These are phyloP conservation scores for Colletotrichum lupini DNA, from an alignment of 2,329 filamentous ascomycete genomes.

Conservation along the genomic window DNA sequence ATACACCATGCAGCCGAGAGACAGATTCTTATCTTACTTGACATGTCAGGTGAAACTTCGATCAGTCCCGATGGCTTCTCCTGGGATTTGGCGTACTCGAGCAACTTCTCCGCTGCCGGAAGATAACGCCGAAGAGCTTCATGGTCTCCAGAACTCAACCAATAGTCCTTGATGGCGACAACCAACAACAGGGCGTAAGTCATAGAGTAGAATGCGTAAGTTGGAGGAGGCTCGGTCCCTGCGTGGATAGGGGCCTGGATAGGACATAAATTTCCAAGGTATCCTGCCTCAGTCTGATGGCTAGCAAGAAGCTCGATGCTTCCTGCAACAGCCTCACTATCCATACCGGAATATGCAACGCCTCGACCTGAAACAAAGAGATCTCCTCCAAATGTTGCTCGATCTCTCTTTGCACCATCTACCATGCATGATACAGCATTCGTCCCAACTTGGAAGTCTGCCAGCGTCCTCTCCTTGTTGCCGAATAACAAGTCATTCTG, in stretches of 20 bases:
- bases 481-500: slow-evolving; percentile 9
- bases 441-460: slow-evolving; percentile 28
- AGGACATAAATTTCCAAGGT: slow-evolving; percentile 28
- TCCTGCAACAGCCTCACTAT: slow-evolving; percentile 13
- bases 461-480: background rate
- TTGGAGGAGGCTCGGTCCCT: slow-evolving; percentile 11
- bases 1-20: too few species aligned
- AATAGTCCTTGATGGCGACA: slow-evolving; percentile 28
- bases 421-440: slow-evolving; percentile 27
- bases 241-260: slow-evolving; percentile 18
- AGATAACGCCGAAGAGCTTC: background rate
- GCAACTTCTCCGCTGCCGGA: slow-evolving; percentile 6
- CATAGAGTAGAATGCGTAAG: slow-evolving; percentile 31
- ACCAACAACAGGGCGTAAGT: slow-evolving; percentile 23
- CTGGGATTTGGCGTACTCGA: slow-evolving; percentile 5
- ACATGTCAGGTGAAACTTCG: slow-evolving; percentile 16
- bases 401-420: slow-evolving; percentile 29
- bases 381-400: slow-evolving; percentile 28
- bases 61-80: slow-evolving; percentile 14
- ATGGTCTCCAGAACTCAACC: slow-evolving; percentile 24
- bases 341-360: slow-evolving; percentile 17
- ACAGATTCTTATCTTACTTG: slow-evolving; percentile 6
- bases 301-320: slow-evolving; percentile 27
- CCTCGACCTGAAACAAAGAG: slow-evolving; percentile 27
- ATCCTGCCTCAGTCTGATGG: slow-evolving; percentile 24